A percentile compares a stretch with the other conserved stretches of the same genome.
Conservation (phyloP, 2,329 filamentous ascomycete genomes). For the Juglanconis oblonga region DNA sequence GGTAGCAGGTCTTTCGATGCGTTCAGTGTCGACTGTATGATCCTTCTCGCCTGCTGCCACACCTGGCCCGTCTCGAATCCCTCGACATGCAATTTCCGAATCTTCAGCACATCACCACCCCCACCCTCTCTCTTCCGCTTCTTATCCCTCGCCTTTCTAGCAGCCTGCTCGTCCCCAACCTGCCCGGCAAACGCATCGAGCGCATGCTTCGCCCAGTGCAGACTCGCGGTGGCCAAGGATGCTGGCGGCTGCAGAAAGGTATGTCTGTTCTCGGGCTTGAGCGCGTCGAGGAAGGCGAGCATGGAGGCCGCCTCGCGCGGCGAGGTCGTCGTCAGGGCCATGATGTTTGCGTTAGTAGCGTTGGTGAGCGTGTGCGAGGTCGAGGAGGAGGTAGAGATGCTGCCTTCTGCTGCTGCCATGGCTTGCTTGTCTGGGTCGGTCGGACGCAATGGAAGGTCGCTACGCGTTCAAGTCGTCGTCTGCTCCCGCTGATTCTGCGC, state of each 20-base stretch:
- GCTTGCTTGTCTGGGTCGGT: not conserved
- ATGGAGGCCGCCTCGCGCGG: constrained; percentile 36
- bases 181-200: constrained; percentile 75
- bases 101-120: constrained; percentile 58
- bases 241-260: constrained; percentile 72
- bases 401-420: constrained; percentile 35
- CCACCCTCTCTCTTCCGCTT: constrained; percentile 70
- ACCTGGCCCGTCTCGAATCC: constrained; percentile 87
- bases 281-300: constrained; percentile 52
- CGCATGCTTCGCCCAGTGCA: constrained; percentile 74
- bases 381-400: constrained; percentile 58
- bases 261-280: constrained; percentile 62
- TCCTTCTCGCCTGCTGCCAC: constrained; percentile 88
- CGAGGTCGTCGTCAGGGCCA: constrained; percentile 32
- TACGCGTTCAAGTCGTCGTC: not conserved
- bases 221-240: constrained; percentile 64
- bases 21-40: constrained; percentile 59
- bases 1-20: constrained; percentile 46
- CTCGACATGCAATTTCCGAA: constrained; percentile 80
- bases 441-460: not conserved
- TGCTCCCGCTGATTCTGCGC: not conserved
- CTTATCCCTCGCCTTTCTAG: constrained; percentile 62
- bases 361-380: constrained; percentile 63
- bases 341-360: constrained; percentile 33
- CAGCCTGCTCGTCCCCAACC: constrained; percentile 68